Evolutionary conservation across 176 grass and related monocot species (phyloP).

Genomic region (Zizania latifolia): DNA sequence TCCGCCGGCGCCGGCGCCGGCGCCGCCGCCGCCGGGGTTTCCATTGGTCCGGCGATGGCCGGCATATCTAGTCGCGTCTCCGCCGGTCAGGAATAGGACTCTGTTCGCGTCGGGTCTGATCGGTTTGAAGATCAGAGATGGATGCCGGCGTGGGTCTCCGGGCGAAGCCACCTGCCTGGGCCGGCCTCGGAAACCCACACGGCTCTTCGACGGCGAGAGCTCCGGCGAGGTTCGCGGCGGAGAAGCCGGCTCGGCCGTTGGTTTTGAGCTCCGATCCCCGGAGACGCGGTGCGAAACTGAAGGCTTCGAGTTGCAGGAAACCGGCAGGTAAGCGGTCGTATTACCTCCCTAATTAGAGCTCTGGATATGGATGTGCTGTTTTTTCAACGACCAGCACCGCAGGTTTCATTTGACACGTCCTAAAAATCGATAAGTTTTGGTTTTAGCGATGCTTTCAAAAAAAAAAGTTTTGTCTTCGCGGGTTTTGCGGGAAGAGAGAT

Average conservation of each 20-base stretch:
- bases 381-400: background rate
- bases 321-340: slow-evolving; percentile 2
- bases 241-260: background rate
- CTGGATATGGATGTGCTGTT: background rate
- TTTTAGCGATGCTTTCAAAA: background rate
- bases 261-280: background rate
- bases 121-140: slow-evolving; percentile 23
- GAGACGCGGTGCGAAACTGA: background rate
- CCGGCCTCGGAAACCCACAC: background rate
- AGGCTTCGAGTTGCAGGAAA: slow-evolving; percentile 16
- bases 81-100: background rate
- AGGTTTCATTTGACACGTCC: background rate
- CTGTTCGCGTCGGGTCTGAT: background rate
- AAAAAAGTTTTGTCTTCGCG: background rate
- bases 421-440: background rate
- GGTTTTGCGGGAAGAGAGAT: background rate
- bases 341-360: background rate
- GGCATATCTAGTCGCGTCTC: background rate
- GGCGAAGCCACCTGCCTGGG: slow-evolving; percentile 9
- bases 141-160: slow-evolving; percentile 32
- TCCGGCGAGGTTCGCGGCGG: background rate
- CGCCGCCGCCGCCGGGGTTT: background rate
- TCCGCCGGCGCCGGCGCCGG: no score
- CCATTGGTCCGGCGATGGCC: slow-evolving; percentile 5
- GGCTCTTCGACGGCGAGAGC: background rate